A percentile compares a stretch with the other conserved stretches of the same genome.
Conservation (phyloP, 2,329 filamentous ascomycete genomes). For the Parafenestella ontariensis region DNA sequence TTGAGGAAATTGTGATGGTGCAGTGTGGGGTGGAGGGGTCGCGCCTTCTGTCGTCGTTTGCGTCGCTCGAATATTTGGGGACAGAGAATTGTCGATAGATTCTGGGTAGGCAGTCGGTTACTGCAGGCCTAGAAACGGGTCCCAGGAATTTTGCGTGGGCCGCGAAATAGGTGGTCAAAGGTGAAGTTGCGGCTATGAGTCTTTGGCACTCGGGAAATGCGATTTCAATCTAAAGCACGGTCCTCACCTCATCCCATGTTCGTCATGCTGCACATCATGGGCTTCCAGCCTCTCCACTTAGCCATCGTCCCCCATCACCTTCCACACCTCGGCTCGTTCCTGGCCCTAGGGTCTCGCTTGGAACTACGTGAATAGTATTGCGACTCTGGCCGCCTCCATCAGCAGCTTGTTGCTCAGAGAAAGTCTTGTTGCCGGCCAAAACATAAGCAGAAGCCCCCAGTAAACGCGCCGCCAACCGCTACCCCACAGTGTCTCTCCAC, state of each 20-base stretch:
- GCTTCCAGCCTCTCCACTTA: slow-evolving; percentile 2
- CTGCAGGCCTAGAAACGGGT: background rate
- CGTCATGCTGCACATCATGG: slow-evolving; percentile 3
- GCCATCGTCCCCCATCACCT: background rate
- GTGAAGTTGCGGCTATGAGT: background rate
- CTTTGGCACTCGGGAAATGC: background rate
- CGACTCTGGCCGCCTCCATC: background rate
- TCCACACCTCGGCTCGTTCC: background rate
- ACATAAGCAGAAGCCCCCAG: slow-evolving; percentile 4
- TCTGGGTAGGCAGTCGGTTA: background rate
- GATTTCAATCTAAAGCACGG: background rate
- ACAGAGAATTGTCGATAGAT: background rate
- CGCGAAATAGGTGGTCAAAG: background rate
- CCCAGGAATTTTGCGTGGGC: background rate
- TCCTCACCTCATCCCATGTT: background rate
- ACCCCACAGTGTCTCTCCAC: slow-evolving; percentile 4
- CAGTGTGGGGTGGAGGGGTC: background rate
- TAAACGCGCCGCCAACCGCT: slow-evolving; percentile 15
- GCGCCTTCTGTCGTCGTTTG: background rate
- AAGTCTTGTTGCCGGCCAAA: background rate
- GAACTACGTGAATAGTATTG: background rate
- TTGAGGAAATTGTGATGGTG: background rate
- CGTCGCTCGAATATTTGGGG: background rate
- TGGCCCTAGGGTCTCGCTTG: background rate
- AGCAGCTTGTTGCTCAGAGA: background rate